Conservation (phyloP, 176 grass and related monocot genomes). For the Oryza nivara region DNA sequence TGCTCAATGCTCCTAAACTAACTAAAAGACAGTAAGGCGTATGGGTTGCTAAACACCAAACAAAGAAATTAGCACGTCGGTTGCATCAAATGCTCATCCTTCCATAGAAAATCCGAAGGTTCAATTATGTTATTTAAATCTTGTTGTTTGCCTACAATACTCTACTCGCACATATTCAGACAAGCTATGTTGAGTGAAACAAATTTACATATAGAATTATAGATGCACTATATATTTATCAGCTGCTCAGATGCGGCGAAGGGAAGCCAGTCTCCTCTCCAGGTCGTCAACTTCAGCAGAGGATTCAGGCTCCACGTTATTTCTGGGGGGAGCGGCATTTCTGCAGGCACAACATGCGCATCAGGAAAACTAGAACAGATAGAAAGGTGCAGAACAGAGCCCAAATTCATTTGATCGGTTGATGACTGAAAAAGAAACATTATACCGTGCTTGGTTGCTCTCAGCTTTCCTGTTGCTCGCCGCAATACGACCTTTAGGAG, state of each 20-base stretch:
- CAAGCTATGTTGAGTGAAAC: constrained; percentile 27
- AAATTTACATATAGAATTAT: constrained; percentile 47
- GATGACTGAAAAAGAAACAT: background rate
- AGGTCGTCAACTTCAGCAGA: constrained; percentile 84
- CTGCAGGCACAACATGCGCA: constrained; percentile 36
- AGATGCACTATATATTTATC: constrained; percentile 35
- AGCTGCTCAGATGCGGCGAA: constrained; percentile 65
- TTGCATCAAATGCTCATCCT: background rate
- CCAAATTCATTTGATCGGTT: background rate
- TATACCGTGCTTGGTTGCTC: constrained; percentile 70
- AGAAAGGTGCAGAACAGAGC: background rate
- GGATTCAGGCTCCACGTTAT: constrained; percentile 51
- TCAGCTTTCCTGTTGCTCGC: constrained; percentile 65
- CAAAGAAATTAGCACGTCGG: no score
- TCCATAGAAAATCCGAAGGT: background rate
- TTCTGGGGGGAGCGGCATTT: constrained; percentile 48
- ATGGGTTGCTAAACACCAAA: no score
- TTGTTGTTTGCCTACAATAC: constrained; percentile 33
- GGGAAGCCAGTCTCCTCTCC: constrained; percentile 89
- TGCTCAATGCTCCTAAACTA: background rate
- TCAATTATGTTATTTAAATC: background rate
- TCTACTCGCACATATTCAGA: background rate
- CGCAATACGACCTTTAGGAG: constrained; percentile 84
- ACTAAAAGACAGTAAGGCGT: background rate
- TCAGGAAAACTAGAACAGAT: background rate